Conservation (phyloP, 2,329 filamentous ascomycete species). For the Sordariomycetes sp. region DNA sequence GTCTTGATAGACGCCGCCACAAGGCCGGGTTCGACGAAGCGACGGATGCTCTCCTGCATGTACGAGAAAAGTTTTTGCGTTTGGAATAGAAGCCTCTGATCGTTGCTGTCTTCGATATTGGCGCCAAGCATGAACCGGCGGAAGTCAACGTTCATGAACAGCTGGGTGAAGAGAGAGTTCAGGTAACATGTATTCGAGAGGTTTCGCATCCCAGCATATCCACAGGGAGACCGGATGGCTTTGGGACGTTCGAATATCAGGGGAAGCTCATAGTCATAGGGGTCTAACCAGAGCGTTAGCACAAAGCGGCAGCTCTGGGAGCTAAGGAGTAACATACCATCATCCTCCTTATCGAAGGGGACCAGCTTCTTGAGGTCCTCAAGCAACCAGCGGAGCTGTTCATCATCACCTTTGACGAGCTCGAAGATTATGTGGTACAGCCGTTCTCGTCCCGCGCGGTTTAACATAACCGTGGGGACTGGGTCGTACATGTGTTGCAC, state of each 20-base stretch:
- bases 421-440: slow-evolving; percentile 47
- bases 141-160: slow-evolving; percentile 91
- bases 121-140: slow-evolving; percentile 67
- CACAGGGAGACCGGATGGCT: slow-evolving; percentile 60
- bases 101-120: slow-evolving; percentile 38
- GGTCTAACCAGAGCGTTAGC: slow-evolving; percentile 14
- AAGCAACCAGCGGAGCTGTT: slow-evolving; percentile 38
- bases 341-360: slow-evolving; percentile 22
- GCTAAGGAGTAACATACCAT: slow-evolving; percentile 14
- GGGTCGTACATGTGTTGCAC: slow-evolving; percentile 14
- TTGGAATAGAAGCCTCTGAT: slow-evolving; percentile 58
- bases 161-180: slow-evolving; percentile 85
- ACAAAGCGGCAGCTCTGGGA: not conserved
- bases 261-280: slow-evolving; percentile 48
- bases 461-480: slow-evolving; percentile 30
- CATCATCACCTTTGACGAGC: slow-evolving; percentile 36
- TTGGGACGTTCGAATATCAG: slow-evolving; percentile 51
- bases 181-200: slow-evolving; percentile 94
- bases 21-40: slow-evolving; percentile 57
- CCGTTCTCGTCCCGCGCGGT: slow-evolving; percentile 39
- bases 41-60: slow-evolving; percentile 72
- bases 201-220: slow-evolving; percentile 83
- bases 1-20: slow-evolving; percentile 69
- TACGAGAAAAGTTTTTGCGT: slow-evolving; percentile 72
- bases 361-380: slow-evolving; percentile 21